Evolutionary conservation across 1,284 basidiomycete species (phyloP).

Genomic region (Schizophyllum commune): DNA sequence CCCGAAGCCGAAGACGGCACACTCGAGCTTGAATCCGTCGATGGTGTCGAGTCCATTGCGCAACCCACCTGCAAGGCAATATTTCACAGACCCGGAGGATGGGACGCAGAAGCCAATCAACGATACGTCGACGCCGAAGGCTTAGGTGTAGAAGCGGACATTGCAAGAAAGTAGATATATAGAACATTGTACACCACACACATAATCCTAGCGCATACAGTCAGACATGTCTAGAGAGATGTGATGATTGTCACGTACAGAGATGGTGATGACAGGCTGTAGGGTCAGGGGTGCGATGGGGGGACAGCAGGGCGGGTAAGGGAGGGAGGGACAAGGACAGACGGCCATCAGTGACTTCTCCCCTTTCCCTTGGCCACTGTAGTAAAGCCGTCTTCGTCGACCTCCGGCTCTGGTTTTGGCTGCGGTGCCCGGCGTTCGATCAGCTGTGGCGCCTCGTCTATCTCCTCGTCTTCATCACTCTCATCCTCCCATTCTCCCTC

Average conservation of each 20-base stretch:
- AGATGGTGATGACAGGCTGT: too few species aligned
- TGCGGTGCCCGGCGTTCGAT: conserved; percentile 28
- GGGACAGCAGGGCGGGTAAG: background rate
- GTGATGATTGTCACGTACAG: too few species aligned
- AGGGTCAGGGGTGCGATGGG: too few species aligned
- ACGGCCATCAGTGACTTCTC: conserved; percentile 12
- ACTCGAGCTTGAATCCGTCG: background rate
- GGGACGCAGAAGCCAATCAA: background rate
- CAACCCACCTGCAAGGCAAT: background rate
- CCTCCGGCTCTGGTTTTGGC: conserved; percentile 46
- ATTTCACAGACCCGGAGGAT: background rate
- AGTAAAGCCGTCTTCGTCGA: conserved; percentile 87
- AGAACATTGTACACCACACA: too few species aligned
- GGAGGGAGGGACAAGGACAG: background rate
- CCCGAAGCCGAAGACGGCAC: conserved; percentile 63
- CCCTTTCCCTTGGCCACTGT: conserved; percentile 59
- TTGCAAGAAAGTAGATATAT: too few species aligned
- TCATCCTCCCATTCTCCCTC: conserved; percentile 39
- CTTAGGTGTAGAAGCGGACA: too few species aligned
- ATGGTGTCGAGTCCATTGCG: background rate
- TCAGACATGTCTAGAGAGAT: too few species aligned
- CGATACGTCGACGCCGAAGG: background rate
- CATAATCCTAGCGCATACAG: too few species aligned
- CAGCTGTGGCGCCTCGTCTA: conserved; percentile 47
- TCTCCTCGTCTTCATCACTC: conserved; percentile 43